A percentile compares a stretch with the other conserved stretches of the same genome.
Evolutionary conservation across 225 moss, liverwort and hornwort species (phyloP).

Genomic region (Asterella californica): DNA sequence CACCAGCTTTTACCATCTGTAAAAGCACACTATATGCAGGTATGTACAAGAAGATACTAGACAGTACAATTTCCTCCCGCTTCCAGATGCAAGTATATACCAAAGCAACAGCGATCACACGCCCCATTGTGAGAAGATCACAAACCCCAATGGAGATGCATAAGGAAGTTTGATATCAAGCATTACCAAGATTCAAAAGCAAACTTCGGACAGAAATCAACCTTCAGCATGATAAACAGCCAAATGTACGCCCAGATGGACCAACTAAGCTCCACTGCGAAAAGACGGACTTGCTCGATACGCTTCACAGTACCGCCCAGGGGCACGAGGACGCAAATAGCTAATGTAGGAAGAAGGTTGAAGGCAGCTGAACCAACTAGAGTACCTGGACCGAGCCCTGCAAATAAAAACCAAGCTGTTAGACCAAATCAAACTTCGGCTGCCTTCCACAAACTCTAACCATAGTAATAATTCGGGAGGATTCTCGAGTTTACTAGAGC

Average conservation of each 20-base stretch:
- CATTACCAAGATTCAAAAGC: too few relatives aligned
- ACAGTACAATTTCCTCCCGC: background rate
- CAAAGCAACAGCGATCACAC: too few relatives aligned
- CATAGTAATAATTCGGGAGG: too few relatives aligned
- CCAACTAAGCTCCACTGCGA: constrained; percentile 78
- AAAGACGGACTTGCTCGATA: constrained; percentile 68
- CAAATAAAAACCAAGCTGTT: constrained; percentile 4
- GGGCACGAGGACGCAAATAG: constrained; percentile 81
- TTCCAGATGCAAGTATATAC: background rate
- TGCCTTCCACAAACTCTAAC: too few relatives aligned
- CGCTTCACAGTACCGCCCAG: constrained; percentile 59
- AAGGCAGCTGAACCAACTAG: constrained; percentile 91
- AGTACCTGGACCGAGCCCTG: constrained; percentile 84
- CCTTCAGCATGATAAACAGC: constrained; percentile 72
- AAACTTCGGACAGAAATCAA: background rate
- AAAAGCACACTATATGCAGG: background rate
- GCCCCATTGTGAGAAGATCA: too few relatives aligned
- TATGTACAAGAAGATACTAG: background rate
- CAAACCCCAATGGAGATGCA: background rate
- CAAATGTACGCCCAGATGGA: constrained; percentile 94
- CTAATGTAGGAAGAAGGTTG: constrained; percentile 72
- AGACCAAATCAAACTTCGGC: background rate
- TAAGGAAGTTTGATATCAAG: too few relatives aligned
- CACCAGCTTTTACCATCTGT: background rate
- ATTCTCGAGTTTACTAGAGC: too few relatives aligned